Evolutionary conservation across 2,329 filamentous ascomycete genomes (phyloP).

Genomic region (Neofusicoccum kwambonambiense): DNA sequence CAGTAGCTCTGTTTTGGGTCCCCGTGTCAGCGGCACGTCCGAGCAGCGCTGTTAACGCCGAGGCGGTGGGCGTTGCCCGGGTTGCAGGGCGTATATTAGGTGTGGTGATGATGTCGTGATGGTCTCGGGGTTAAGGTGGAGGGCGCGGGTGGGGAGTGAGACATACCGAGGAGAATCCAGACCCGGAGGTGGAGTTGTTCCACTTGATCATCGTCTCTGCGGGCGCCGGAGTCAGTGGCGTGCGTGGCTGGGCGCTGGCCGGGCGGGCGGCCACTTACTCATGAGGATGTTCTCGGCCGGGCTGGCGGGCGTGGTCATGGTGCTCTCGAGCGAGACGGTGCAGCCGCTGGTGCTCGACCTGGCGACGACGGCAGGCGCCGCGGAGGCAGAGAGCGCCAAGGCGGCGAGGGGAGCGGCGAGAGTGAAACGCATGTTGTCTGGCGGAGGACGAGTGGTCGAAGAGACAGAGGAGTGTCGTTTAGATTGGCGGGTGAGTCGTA

Average conservation of each 20-base stretch:
- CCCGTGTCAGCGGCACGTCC: background rate
- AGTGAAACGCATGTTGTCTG: background rate
- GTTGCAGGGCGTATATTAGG: background rate
- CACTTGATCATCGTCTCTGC: conserved; percentile 17
- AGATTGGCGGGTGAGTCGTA: background rate
- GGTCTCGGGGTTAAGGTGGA: no score
- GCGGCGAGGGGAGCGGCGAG: background rate
- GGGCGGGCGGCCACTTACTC: background rate
- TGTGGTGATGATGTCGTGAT: background rate
- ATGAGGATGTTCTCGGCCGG: conserved; percentile 10
- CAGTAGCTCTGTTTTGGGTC: background rate
- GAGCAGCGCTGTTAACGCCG: no score
- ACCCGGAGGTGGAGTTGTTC: background rate
- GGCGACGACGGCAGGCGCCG: background rate
- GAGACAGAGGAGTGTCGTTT: background rate
- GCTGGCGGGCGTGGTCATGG: background rate
- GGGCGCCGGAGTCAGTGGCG: background rate
- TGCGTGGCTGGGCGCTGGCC: no score
- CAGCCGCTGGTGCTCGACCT: conserved; percentile 9
- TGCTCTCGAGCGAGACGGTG: background rate
- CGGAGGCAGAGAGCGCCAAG: background rate
- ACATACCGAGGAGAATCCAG: conserved; percentile 10
- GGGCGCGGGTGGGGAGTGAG: no score
- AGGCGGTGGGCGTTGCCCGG: no score
- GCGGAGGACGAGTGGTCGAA: background rate